These are phyloP conservation scores for Solanum sejunctum DNA, from an alignment of 257 asterid genomes.

Conservation along the genomic window DNA sequence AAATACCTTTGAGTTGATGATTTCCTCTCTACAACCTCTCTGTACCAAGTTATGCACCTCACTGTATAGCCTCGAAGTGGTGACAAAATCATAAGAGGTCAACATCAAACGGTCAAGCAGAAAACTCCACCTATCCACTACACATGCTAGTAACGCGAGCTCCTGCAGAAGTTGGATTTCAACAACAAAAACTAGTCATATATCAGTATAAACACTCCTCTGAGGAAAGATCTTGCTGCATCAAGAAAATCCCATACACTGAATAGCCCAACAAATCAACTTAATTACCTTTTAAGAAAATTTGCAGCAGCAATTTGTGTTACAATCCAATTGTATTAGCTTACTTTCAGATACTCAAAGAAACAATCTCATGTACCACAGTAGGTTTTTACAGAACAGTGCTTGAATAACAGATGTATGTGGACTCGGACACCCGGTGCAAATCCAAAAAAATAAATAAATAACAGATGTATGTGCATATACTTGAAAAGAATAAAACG, in stretches of 20 bases:
- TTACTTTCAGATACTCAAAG: not conserved
- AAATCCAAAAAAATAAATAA: no score
- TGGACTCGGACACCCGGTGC: not conserved
- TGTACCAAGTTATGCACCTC: constrained; percentile 34
- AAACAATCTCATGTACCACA: not conserved
- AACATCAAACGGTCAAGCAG: constrained; percentile 42
- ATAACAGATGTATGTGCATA: not conserved
- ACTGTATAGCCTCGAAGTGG: constrained; percentile 31
- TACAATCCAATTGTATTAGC: not conserved
- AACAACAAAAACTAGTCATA: not conserved
- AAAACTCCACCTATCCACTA: constrained; percentile 48
- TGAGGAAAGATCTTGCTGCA: not conserved
- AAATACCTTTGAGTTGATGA: constrained; percentile 33
- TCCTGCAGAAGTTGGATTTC: constrained; percentile 35
- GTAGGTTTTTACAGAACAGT: not conserved
- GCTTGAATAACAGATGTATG: not conserved
- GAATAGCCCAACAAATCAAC: not conserved
- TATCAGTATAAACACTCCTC: not conserved
- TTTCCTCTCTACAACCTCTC: constrained; percentile 28
- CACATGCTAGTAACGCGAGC: constrained; percentile 52
- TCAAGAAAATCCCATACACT: not conserved
- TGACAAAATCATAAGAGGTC: constrained; percentile 27
- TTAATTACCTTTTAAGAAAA: not conserved
- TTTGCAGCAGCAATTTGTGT: not conserved
- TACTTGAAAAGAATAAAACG: not conserved